Base-by-base conservation (phyloP, 306 rosid genomes). In the Bauhinia variegata region DNA sequence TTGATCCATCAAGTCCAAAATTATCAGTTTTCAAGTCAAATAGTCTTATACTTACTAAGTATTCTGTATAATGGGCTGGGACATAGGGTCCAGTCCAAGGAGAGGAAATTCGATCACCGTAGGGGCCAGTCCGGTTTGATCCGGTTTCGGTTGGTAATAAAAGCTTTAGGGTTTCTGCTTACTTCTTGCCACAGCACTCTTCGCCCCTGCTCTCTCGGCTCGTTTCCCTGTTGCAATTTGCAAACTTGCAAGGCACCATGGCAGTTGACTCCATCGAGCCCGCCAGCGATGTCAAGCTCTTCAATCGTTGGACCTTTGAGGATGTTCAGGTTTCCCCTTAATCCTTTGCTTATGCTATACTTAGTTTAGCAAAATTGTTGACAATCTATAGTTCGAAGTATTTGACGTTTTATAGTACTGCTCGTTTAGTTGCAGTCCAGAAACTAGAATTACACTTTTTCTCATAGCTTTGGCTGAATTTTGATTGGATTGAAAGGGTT, bases 241-340 rank as follows among this genome's bases (percentile, higher is more conserved):
- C 11, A 6, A 8, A 23, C 28, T 23, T 11, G 55, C n/a, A 3
- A 28, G 23, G 9, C 14, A 11, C n/a, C 12, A 73, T 73, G 70
- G 77, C 57, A 8, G 53, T 5, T 6, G 76, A 63, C 1, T 31
- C 15, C 42, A 53, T 36, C 15, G 43, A 51, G 14, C 16, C 51
- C 7, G 33, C n/a, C 28, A 31, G 33, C 30, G 75, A 76, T 23
- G 81, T 76, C 48, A 70, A 70, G 68, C 81, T 76, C 76, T 76
- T 76, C 60, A 70, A 76, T 33, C 72, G 76, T 8, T 76, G 72
- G 81, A 63, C 67, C 55, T 70, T 55, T 4, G 76, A 63, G 11
- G 81, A 76, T n/a, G 72, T 63, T 19, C 66, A 47, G 72, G 76
- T 76, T 63, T 39, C 7, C 41, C 28, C 8, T 69, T 6, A 4